Evolutionary conservation across 306 rosid genomes (phyloP), one percentile per base, ranked within the genome.

Genomic region (Inga oerstediana): DNA sequence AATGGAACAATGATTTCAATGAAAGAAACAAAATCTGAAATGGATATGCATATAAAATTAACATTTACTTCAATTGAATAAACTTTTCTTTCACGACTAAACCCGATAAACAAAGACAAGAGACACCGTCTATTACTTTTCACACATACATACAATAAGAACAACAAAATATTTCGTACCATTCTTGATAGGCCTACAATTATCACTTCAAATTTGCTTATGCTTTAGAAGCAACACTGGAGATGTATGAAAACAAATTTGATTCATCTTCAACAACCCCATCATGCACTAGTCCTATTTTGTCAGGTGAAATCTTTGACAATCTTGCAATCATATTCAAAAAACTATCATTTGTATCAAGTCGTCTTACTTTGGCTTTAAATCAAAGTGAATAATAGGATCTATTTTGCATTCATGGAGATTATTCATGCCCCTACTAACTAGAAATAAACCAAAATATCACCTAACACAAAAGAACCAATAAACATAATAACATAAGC

Each of bases 371-470:
- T 90, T 97, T 89, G 99, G 97, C 98, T 88, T 94, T 86, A 97
- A 90, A 86, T 97, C 95, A 83, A 97, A 94, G 88, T 97, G 98
- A 89, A 94, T 87, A 77, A 97, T 72, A 19, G 99, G 99, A 77
- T 94, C 98, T 58, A 98, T 98, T 86, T 97, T 97, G 87, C 98
- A 94, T 88, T 97, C 98, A 67, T 97, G 99, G 81, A 97, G 98
- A 89, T 94, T 94, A 88, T 97, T 97, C 97, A 92, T 88, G 86
- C 98, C 99, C 98, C 99, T 97, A 97, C 77, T 62, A 83, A 86
- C 65, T 88, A 85, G 72, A 88, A 86, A 80, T 37, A 56, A 46
- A 82, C 68, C 73, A 79, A 67, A 76, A 84, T 76, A 84, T 74
- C 84, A 34, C 37, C 37, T 34, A 34, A 16, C 4, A 51, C 8